Evolutionary conservation across 2,329 filamentous ascomycete species (phyloP), one percentile per base, ranked within the genome.

Genomic region (Penicillium sp.): DNA sequence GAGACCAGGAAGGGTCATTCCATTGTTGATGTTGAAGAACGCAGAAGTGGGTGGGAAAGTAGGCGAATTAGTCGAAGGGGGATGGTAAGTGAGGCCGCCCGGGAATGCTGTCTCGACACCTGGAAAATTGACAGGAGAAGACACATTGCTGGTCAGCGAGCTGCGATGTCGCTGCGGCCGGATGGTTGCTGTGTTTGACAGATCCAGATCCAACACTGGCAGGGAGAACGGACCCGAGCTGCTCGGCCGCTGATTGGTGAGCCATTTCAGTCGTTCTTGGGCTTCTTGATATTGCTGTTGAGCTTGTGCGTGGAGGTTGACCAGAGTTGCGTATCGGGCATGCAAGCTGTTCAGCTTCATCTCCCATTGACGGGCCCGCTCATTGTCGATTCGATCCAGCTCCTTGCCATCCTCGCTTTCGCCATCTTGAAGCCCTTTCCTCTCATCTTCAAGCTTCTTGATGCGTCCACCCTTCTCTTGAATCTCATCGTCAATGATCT

Each of bases 1-100:
- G 19, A 78, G 73, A 58, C 73, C 69, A 6, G 79, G 75, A n/a
- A 86, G 68, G 4, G 83, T 82, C 83, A 86, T 87, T 58, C 85
- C 85, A 63, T 87, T 87, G 51, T 82, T 83, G 46, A 85, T 81
- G 62, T 87, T 87, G 74, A 88, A 85, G 63, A 86, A 87, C 0
- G 83, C 79, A 5, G 82, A 75, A 19, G 76, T 73, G 13, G 79
- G 75, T 1, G 79, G 71, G 58, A 84, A 85, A 0, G 81, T 79
- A 6, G 85, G 83, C 3, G 84, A 84, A 22, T 79, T 79, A 51
- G 76, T 82, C 3, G 79, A 73, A 3, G 81, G 75, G 56, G 76
- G 78, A 61, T 80, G 81, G 70, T 83, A 83, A 22, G 75, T 79
- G 36, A 80, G 71, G 10, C 73, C 65, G 50, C 72, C 66, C 41